A percentile compares a stretch with the other conserved stretches of the same genome.
phyloP scores from a whole-genome alignment of 257 asterid genomes.

The Gynochthodes officinalis region DNA sequence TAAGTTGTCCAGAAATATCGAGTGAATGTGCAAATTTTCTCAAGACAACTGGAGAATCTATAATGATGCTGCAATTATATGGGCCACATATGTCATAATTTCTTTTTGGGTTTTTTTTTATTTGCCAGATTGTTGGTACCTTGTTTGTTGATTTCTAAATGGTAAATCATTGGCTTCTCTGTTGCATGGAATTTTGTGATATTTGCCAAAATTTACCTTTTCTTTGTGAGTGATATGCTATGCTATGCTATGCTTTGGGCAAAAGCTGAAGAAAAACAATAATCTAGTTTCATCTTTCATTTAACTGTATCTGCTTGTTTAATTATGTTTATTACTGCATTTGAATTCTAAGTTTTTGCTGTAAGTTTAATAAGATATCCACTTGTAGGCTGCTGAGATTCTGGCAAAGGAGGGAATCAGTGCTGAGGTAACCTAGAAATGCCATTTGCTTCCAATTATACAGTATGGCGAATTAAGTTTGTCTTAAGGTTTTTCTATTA shows the following conservation, averaged over 20 bases:
- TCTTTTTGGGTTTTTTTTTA: background rate
- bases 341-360: background rate
- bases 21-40: background rate
- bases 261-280: background rate
- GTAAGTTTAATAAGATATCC: background rate
- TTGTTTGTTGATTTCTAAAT: background rate
- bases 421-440: conserved; percentile 60
- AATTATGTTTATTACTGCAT: background rate
- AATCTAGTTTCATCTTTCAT: background rate
- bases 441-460: background rate
- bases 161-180: background rate
- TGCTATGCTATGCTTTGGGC: too few relatives aligned
- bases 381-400: conserved; percentile 70
- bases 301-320: background rate
- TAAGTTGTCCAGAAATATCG: background rate
- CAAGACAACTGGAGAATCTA: background rate
- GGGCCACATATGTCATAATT: background rate
- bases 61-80: background rate
- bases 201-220: background rate
- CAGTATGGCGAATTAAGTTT: background rate
- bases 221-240: background rate
- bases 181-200: background rate
- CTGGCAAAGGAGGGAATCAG: conserved; percentile 68
- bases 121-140: background rate
- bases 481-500: background rate